These are phyloP conservation scores for Cicer chorassanicum DNA, from an alignment of 306 rosid genomes.

Conservation along the genomic window DNA sequence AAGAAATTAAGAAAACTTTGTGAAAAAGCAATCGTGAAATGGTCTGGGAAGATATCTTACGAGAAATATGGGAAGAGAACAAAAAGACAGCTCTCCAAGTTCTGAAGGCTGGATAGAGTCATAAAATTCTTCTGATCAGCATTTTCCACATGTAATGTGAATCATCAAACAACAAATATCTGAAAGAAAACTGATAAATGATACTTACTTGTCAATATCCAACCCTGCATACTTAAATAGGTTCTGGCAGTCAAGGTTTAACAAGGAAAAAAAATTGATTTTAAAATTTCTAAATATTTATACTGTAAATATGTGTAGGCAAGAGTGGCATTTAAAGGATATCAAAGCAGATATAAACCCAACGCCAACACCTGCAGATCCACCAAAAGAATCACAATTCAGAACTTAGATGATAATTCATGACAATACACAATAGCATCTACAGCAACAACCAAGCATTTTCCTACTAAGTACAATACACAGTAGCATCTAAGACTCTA, in stretches of 20 bases:
- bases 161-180: conserved; percentile 33
- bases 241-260: conserved; percentile 79
- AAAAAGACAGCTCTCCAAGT: conserved; percentile 96
- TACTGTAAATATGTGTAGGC: conserved; percentile 36
- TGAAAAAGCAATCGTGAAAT: conserved; percentile 30
- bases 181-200: conserved; percentile 36
- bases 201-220: conserved; percentile 93
- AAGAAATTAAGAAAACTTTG: conserved; percentile 14
- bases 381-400: conserved; percentile 42
- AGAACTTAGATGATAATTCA: conserved; percentile 45
- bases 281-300: conserved; percentile 34
- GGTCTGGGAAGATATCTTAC: conserved; percentile 60
- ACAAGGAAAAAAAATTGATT: conserved; percentile 42
- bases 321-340: conserved; percentile 69
- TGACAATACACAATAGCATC: conserved; percentile 7
- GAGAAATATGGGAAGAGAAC: conserved; percentile 99
- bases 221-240: conserved; percentile 99
- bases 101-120: conserved; percentile 80
- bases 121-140: conserved; percentile 42
- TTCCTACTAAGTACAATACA: background rate
- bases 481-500: conserved; percentile 1
- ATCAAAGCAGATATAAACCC: conserved; percentile 97
- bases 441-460: no score
- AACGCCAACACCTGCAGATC: conserved; percentile 91
- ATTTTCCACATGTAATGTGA: conserved; percentile 37